Base-by-base conservation (phyloP, 139 green algal species). In the Chlorella sp. region DNA sequence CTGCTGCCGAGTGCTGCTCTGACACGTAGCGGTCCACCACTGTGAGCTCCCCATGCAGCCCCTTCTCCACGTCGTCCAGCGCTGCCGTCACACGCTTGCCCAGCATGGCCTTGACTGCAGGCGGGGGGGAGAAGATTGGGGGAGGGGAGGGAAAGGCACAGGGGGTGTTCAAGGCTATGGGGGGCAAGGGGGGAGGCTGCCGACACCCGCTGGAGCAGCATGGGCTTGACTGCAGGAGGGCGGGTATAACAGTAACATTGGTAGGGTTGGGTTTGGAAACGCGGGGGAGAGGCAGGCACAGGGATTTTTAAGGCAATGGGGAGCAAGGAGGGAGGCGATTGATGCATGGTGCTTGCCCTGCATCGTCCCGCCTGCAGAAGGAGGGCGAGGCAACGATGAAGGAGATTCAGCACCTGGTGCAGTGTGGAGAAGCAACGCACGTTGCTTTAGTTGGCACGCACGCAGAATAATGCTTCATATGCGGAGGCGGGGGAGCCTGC, bases 141-240 rank as follows among this genome's bases (percentile, higher is more conserved):
- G 34, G 36, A 9, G 36, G 16, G 36, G 75, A 22, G 34, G 30
- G 36, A 36, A 18, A 15, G 73, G 4, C 14, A 57, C 48, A 57
- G 7, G 48, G 7, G 48, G 48, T 16, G 48, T 57, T 57, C 7
- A 57, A 57, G 9, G 48, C 48, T 5, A 57, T 57, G 71, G 28
- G 32, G 68, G 5, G 68, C 68, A 76, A 36, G 68, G 26, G 12
- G 68, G 68, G 22, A 9, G 68, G 71, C 37, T 11, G 87, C 79
- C 36, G 57, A 60, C 34, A 92, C 90, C 0, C 89, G 87, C n/a
- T 34, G 85, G 40, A 82, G 83, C 19, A 89, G 86, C 80, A 91
- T 76, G 34, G 81, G 36, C 42, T 85, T 85, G 18, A 71, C 42
- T 48, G 85, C 69, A 30, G 32, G 66, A 28, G 24, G 66, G 66